Evolutionary conservation across 2,329 filamentous ascomycete species (phyloP), one percentile per base, ranked within the genome.

Genomic region (Neoscytalidium dimidiatum): DNA sequence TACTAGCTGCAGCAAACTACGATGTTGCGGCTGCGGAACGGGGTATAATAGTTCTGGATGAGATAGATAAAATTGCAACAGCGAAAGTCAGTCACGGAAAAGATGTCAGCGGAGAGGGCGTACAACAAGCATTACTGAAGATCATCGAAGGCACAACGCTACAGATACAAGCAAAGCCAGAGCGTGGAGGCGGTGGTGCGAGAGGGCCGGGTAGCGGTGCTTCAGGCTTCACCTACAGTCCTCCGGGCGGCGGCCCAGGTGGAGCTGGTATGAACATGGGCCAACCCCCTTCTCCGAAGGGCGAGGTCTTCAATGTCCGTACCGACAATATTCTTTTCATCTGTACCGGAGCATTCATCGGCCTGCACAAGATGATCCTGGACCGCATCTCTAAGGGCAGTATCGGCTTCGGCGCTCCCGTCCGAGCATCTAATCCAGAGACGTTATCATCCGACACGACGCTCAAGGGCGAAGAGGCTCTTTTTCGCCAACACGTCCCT

Each of bases 311-410:
- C 77, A 88, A 92, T 64, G 89, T 97, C 65, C 91, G 95, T 71
- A 99, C 95, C 0, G 94, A 93, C 69, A 97, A 98, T 71, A 98
- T 99, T 66, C 85, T 99, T 29, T 99, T 99, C 79, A 93, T 99
- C 46, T 97, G 95, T 76, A 96, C 94, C 13, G 95, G 95, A 19
- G 95, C 95, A 19, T 99, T 99, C 74, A 91, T 96, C 38, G 94
- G 94, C 2, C 83, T 98, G 1, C 92, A 97, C 72, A 97, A 96
- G 75, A 86, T 90, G 35, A 87, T 99, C 56, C 83, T 96, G 66
- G 90, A 93, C 66, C 89, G 95, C n/a, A 90, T 98, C 49, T 90
- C 92, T 13, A 92, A 91, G 73, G 88, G 88, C 11, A 91, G 92
- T 3, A 94, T 99, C 70, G 95, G 95, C 0, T 99, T 99, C 71